Evolutionary conservation across 768 basidiomycete genomes (phyloP), one percentile per base, ranked within the genome.

Genomic region (Lentinula edodes): DNA sequence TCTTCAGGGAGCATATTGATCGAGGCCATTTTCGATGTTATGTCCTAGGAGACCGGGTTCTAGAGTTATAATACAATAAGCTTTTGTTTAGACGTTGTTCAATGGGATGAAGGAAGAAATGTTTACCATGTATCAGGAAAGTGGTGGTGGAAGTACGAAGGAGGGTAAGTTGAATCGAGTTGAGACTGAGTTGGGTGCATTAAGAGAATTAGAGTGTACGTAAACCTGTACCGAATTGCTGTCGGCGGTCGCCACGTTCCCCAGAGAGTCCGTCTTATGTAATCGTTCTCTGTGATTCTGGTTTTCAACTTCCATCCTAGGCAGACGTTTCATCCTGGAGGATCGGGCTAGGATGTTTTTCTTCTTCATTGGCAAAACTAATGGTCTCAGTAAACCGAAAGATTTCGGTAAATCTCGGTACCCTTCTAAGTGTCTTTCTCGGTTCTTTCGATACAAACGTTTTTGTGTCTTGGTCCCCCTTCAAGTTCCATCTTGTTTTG

Each of bases 1-100:
- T 74, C 71, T 67, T 74, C 73, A 2, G 73, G 73, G 32, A 60
- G 48, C 2, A 52, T 5, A 32, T 39, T 41, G 60, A 74, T 66
- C 43, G 63, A 36, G 39, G 66, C 34, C 50, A 56, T 56, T 32
- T 56, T 56, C 28, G 28, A 28, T 3, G 28, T 28, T 28, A 28
- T 28, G 3, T 28, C 28, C 1, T 28, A 28, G 28, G 28, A 28
- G 28, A 28, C 28, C 28, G 28, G 28, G 28, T 28, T 2, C 28
- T 3, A 28, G 43, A 18, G 16, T 20, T 23, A 48, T 48, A 6
- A 48, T 8, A 41, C 39, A 16, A 16, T 9, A 16, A 41, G 15
- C 16, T 6, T 12, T 48, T 10, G 9, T 20, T 20, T 9, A n/a
- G 20, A 46, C n/a, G n/a, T n/a, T 7, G n/a, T 46, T 46, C n/a